Percentiles rank a stretch among this genome's conserved stretches.
These are phyloP conservation scores for Lactarius sanguifluus DNA, from an alignment of 768 basidiomycete species.

Conservation along the genomic window DNA sequence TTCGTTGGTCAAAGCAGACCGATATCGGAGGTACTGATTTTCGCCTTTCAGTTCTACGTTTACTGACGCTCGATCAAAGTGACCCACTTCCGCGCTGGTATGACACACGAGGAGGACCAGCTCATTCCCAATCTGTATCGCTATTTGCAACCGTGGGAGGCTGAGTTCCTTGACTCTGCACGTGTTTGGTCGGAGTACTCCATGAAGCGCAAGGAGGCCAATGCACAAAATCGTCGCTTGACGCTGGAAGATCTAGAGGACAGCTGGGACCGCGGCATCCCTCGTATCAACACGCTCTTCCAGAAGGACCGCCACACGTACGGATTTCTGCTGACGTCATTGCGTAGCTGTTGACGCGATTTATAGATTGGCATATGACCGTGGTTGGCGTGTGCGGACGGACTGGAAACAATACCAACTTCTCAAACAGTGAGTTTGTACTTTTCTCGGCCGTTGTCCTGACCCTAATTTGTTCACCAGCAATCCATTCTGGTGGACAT, in stretches of 20 bases:
- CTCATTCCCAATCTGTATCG: constrained; percentile 97
- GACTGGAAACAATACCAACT: constrained; percentile 98
- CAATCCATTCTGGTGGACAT: constrained; percentile 99
- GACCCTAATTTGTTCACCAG: constrained; percentile 39
- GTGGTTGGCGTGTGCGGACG: constrained; percentile 97
- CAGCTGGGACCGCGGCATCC: constrained; percentile 98
- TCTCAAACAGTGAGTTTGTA: constrained; percentile 70
- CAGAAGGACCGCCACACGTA: constrained; percentile 96
- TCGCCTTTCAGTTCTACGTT: neutral
- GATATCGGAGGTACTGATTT: constrained; percentile 73
- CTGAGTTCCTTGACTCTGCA: constrained; percentile 96
- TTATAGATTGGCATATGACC: constrained; percentile 87
- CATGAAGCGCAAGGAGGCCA: constrained; percentile 99
- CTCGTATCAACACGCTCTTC: constrained; percentile 98
- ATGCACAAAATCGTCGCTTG: constrained; percentile 93
- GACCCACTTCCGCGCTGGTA: constrained; percentile 98
- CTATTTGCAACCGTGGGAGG: constrained; percentile 96
- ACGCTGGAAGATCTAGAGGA: constrained; percentile 98
- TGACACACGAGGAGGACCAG: constrained; percentile 94
- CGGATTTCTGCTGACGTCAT: constrained; percentile 33
- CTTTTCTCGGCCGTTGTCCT: neutral
- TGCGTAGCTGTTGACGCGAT: constrained; percentile 10
- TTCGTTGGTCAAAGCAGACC: constrained; percentile 98
- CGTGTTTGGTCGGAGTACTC: constrained; percentile 99
- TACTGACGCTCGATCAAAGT: constrained; percentile 49